Conservation (phyloP, 2,329 filamentous ascomycete species). For the Immersiporthe knoxdaviesiana region DNA sequence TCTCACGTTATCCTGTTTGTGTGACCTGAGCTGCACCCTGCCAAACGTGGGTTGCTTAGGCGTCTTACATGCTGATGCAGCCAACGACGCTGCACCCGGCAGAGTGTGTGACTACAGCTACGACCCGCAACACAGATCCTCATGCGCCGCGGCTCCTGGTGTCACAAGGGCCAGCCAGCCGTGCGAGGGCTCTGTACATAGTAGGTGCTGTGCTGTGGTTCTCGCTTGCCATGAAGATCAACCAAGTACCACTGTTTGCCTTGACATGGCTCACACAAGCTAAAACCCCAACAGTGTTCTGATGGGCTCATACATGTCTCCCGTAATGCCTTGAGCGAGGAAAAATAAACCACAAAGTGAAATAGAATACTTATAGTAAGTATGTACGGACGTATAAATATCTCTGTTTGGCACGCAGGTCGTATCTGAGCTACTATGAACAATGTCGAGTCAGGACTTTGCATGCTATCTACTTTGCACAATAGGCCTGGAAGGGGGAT, state of each 20-base stretch:
- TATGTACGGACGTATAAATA: neutral
- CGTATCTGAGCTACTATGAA: neutral
- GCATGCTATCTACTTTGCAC: neutral
- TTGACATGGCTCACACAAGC: neutral
- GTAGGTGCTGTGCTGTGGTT: neutral
- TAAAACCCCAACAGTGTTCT: neutral
- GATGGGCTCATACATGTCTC: neutral
- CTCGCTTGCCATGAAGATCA: neutral
- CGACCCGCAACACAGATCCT: neutral
- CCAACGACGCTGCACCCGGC: neutral
- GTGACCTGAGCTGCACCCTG: neutral
- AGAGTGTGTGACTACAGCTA: neutral
- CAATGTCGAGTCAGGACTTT: slow-evolving; percentile 6
- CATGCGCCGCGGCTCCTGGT: neutral
- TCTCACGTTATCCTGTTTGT: slow-evolving; percentile 1
- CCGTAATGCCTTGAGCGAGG: neutral
- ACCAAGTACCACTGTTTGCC: neutral
- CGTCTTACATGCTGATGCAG: neutral
- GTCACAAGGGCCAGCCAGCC: neutral
- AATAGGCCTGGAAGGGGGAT: neutral
- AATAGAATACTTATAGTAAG: neutral
- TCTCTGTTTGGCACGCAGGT: neutral
- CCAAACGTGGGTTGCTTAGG: neutral
- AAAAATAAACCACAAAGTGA: neutral
- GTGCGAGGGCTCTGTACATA: neutral